These are phyloP conservation scores for Drechmeria coniospora DNA, from an alignment of 2,329 filamentous ascomycete genomes.

Conservation along the genomic window DNA sequence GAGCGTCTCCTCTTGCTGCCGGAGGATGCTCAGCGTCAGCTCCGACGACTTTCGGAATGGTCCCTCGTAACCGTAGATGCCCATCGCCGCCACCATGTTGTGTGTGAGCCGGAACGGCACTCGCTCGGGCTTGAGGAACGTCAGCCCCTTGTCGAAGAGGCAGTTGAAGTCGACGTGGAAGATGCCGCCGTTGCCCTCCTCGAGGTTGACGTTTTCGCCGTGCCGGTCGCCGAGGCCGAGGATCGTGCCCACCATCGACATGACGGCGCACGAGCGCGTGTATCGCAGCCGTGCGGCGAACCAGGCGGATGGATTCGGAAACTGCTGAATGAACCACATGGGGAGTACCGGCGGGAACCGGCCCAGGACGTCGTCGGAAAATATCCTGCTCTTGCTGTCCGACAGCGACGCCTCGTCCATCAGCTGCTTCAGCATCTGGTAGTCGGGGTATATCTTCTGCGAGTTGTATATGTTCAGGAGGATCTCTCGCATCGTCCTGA, in stretches of 20 bases:
- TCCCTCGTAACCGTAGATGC: conserved; percentile 82
- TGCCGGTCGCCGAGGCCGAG: conserved; percentile 88
- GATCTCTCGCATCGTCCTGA: conserved; percentile 88
- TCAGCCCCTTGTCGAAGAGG: conserved; percentile 93
- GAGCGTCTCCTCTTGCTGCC: conserved; percentile 86
- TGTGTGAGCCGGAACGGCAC: conserved; percentile 95
- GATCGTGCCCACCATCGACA: conserved; percentile 98
- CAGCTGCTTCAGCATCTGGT: conserved; percentile 45
- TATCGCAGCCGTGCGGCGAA: conserved; percentile 79
- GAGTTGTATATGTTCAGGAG: conserved; percentile 64
- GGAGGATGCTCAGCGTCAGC: conserved; percentile 66
- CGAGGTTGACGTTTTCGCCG: conserved; percentile 90
- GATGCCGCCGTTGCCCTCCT: conserved; percentile 83
- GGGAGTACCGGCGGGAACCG: conserved; percentile 74
- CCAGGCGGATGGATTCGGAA: conserved; percentile 85
- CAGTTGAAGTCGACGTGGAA: conserved; percentile 99
- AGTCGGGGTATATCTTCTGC: conserved; percentile 56
- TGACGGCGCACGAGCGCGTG: conserved; percentile 87
- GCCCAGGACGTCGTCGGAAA: conserved; percentile 47
- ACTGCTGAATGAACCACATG: conserved; percentile 91
- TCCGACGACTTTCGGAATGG: conserved; percentile 87
- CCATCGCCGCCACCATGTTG: conserved; percentile 98
- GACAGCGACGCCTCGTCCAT: conserved; percentile 48
- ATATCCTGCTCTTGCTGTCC: conserved; percentile 49
- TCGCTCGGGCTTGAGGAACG: conserved; percentile 84